Percentiles rank a stretch among this genome's conserved stretches.
phyloP scores from a whole-genome alignment of 2,329 filamentous ascomycete species.

The Paracorniculantispora psalliotae region DNA sequence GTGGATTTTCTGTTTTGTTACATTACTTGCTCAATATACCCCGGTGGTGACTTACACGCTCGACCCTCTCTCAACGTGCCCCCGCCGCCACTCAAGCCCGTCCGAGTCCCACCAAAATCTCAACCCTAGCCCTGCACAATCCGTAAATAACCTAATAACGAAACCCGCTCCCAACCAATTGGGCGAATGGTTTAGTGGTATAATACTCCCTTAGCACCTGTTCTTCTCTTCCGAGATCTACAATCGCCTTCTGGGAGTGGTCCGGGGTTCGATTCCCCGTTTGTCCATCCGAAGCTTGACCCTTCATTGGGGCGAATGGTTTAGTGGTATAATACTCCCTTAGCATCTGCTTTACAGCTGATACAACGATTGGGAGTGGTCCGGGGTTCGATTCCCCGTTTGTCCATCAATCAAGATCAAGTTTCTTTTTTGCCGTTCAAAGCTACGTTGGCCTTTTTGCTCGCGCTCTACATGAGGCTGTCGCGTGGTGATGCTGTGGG shows the following conservation, averaged over 20 bases:
- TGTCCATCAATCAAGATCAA: slow-evolving; percentile 8
- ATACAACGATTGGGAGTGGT: slow-evolving; percentile 14
- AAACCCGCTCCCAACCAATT: slow-evolving; percentile 5
- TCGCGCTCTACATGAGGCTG: neutral
- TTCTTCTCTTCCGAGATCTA: neutral
- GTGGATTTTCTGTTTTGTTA: neutral
- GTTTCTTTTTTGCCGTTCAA: slow-evolving; percentile 12
- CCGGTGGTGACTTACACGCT: neutral
- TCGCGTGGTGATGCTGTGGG: neutral
- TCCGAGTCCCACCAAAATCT: neutral
- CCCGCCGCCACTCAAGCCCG: neutral
- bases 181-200: slow-evolving; percentile 17
- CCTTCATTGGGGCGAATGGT: slow-evolving; percentile 14
- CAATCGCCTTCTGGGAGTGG: slow-evolving; percentile 11
- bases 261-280: slow-evolving; percentile 18
- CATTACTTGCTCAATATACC: slow-evolving; percentile 4
- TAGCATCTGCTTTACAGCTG: slow-evolving; percentile 10
- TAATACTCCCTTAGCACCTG: slow-evolving; percentile 15
- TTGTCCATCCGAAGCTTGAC: slow-evolving; percentile 12
- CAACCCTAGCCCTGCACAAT: slow-evolving; percentile 11
- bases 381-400: slow-evolving; percentile 18
- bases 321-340: slow-evolving; percentile 18
- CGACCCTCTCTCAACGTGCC: neutral
- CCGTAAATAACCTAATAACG: slow-evolving; percentile 12
- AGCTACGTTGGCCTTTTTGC: neutral